Percentiles rank a stretch among this genome's conserved stretches.
These are phyloP conservation scores for Penicillium bovifimosum DNA, from an alignment of 495 filamentous ascomycete species.

Conservation along the genomic window DNA sequence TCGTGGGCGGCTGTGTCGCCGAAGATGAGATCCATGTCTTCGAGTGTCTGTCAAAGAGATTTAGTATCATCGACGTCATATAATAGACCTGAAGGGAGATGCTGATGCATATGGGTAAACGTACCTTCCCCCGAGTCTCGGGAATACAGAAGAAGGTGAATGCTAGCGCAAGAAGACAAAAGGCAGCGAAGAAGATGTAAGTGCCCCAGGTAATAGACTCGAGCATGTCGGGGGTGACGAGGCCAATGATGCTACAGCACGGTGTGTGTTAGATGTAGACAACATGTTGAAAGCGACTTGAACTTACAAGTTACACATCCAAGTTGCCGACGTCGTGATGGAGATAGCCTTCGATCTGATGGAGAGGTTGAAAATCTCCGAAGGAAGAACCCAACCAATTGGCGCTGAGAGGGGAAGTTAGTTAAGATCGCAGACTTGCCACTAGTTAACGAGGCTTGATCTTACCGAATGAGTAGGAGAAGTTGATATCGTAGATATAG, in stretches of 20 bases:
- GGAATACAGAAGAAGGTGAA: slow-evolving; percentile 57
- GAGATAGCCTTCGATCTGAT: slow-evolving; percentile 38
- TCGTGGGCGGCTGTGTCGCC: slow-evolving; percentile 64
- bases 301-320: slow-evolving; percentile 42
- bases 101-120: not conserved
- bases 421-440: not conserved
- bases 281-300: not conserved
- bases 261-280: not conserved
- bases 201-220: slow-evolving; percentile 66
- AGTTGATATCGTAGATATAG: slow-evolving; percentile 77
- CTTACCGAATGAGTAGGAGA: slow-evolving; percentile 53
- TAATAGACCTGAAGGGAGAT: not conserved
- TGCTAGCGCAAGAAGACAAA: slow-evolving; percentile 59
- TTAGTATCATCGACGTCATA: not conserved
- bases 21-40: slow-evolving; percentile 69
- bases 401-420: slow-evolving; percentile 22
- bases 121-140: slow-evolving; percentile 52
- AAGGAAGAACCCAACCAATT: slow-evolving; percentile 40
- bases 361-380: slow-evolving; percentile 38
- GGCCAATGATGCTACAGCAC: slow-evolving; percentile 53
- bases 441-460: not conserved
- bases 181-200: slow-evolving; percentile 70
- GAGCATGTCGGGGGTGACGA: slow-evolving; percentile 75
- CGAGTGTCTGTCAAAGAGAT: slow-evolving; percentile 29
- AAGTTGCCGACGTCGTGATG: slow-evolving; percentile 36